Percentiles rank a stretch among this genome's conserved stretches.
Evolutionary conservation across 208 protist species (phyloP).

Genomic region (Leishmania tropica): DNA sequence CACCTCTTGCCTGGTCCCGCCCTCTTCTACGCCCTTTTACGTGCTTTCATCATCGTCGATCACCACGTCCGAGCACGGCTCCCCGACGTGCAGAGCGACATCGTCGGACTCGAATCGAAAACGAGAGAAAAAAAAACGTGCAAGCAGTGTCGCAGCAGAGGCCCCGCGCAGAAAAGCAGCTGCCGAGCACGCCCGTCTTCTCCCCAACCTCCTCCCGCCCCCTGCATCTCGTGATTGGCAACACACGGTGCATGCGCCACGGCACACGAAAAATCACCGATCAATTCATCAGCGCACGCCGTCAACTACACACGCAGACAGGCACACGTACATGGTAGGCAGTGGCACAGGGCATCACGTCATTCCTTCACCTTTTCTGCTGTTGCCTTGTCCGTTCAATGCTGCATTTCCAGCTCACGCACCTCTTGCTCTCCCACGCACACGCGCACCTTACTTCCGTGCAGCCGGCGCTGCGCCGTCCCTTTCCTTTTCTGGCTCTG

Average conservation of each 20-base stretch:
- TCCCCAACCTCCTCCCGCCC: not conserved
- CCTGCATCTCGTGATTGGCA: not conserved
- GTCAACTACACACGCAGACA: conserved; percentile 2
- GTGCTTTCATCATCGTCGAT: not conserved
- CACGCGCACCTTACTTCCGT: not conserved
- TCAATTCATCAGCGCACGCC: not conserved
- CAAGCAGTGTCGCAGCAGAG: not conserved
- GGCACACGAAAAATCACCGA: not conserved
- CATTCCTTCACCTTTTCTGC: not conserved
- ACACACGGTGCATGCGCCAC: not conserved
- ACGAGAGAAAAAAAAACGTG: not conserved
- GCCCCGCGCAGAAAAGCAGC: not conserved
- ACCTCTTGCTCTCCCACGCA: not conserved
- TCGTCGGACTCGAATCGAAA: too few species aligned
- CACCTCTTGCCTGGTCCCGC: not conserved
- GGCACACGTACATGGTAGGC: not conserved
- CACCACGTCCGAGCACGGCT: not conserved
- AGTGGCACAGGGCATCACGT: not conserved
- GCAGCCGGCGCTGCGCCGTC: not conserved
- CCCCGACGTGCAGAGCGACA: not conserved
- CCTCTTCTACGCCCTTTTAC: not conserved
- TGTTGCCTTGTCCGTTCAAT: not conserved
- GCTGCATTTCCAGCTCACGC: not conserved
- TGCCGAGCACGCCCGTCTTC: not conserved
- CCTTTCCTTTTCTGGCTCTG: not conserved